These are phyloP conservation scores for Saccharum spontaneum DNA, from an alignment of 176 grass and related monocot species.

Conservation along the genomic window DNA sequence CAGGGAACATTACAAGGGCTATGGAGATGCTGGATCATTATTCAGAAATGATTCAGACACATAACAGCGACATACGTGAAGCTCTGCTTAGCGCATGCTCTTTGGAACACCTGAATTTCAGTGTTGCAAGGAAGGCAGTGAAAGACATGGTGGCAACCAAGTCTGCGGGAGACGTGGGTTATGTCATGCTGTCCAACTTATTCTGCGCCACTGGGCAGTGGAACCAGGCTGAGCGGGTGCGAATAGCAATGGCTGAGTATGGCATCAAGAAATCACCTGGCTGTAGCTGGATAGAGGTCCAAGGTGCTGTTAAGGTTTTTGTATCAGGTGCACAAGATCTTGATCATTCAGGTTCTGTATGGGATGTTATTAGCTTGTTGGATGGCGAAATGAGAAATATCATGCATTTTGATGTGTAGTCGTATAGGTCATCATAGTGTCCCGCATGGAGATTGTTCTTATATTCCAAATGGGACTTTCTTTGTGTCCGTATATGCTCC, in stretches of 20 bases:
- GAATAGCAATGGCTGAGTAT: conserved; percentile 52
- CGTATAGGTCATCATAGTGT: neutral
- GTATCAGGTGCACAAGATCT: conserved; percentile 43
- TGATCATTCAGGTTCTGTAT: neutral
- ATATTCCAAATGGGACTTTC: no score
- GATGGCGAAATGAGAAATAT: conserved; percentile 46
- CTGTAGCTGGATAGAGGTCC: conserved; percentile 69
- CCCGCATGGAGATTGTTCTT: no score
- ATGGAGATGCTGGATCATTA: conserved; percentile 11
- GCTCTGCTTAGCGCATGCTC: conserved; percentile 49
- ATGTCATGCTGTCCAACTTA: conserved; percentile 68
- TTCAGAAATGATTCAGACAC: neutral
- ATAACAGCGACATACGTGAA: conserved; percentile 9
- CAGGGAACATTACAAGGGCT: conserved; percentile 34
- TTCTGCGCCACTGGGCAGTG: conserved; percentile 48
- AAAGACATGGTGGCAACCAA: neutral
- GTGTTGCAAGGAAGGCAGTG: conserved; percentile 24
- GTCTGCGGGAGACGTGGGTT: conserved; percentile 43
- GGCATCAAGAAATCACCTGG: conserved; percentile 67
- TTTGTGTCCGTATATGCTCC: no score
- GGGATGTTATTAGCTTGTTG: conserved; percentile 27
- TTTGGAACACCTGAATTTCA: neutral
- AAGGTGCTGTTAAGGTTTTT: conserved; percentile 48
- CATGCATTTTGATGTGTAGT: neutral
- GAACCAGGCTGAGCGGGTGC: conserved; percentile 49